Conservation (phyloP, 2,329 filamentous ascomycete genomes). For the Fusarium sambucinum region DNA sequence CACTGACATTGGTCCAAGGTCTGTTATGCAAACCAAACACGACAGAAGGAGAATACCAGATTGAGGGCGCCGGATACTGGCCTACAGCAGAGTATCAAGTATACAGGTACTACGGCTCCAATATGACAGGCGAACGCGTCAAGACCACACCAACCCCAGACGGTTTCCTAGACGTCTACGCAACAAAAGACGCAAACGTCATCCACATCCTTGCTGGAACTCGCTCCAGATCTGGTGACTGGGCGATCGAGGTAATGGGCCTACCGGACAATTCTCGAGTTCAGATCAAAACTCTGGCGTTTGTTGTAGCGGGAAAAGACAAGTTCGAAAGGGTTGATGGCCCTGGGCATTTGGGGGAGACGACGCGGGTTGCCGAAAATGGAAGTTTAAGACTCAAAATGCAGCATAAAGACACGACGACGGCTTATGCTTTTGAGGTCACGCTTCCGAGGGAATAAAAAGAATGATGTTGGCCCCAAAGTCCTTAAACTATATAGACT, state of each 20-base stretch:
- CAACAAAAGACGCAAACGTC: background rate
- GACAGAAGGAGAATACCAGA: background rate
- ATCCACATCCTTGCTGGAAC: constrained; percentile 1
- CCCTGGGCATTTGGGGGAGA: background rate
- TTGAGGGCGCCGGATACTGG: constrained; percentile 25
- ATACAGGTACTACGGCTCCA: constrained; percentile 28
- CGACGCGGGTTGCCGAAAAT: background rate
- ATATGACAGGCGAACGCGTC: constrained; percentile 17
- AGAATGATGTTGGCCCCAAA: fast-evolving
- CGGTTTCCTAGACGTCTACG: constrained; percentile 10
- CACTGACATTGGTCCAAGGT: background rate
- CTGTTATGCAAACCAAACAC: constrained; percentile 18
- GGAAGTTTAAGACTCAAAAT: background rate
- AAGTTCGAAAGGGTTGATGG: background rate
- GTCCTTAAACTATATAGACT: background rate
- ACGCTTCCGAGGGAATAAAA: background rate
- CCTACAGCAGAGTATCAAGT: constrained; percentile 31
- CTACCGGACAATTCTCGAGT: background rate
- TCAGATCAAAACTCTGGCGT: background rate
- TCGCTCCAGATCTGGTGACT: constrained; percentile 9
- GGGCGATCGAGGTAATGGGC: background rate
- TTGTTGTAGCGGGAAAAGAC: background rate
- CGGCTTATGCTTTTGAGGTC: constrained; percentile 16
- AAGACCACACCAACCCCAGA: constrained; percentile 4
- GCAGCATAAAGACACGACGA: constrained; percentile 3